Percentiles rank a stretch among this genome's conserved stretches.
Evolutionary conservation across 176 grass and related monocot genomes (phyloP).

Genomic region (Raddia guianensis): DNA sequence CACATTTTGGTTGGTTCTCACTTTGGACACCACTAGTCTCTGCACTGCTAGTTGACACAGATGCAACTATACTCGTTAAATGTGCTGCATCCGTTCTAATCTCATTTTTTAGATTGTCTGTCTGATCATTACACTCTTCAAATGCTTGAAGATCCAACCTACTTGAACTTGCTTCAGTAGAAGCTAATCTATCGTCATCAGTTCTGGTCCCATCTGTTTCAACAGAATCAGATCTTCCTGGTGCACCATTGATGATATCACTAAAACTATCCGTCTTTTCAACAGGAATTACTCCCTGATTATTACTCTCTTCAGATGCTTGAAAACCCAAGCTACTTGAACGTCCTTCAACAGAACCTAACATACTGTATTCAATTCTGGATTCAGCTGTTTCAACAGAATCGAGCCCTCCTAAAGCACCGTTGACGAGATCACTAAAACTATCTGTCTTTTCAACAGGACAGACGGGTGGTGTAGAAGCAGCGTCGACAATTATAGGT

Average conservation of each 20-base stretch:
- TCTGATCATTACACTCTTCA: slow-evolving; percentile 28
- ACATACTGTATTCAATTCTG: slow-evolving; percentile 40
- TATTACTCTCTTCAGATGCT: slow-evolving; percentile 38
- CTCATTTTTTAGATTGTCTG: slow-evolving; percentile 1
- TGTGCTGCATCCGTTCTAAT: background rate
- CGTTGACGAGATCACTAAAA: slow-evolving; percentile 57
- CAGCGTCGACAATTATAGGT: slow-evolving; percentile 22
- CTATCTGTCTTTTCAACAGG: slow-evolving; percentile 59
- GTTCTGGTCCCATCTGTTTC: slow-evolving; percentile 42
- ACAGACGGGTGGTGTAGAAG: slow-evolving; percentile 39
- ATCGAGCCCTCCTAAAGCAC: slow-evolving; percentile 33
- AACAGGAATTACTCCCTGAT: slow-evolving; percentile 37
- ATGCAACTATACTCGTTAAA: slow-evolving; percentile 2
- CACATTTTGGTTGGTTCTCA: slow-evolving; percentile 20
- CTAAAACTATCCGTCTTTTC: slow-evolving; percentile 56
- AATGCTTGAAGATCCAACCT: slow-evolving; percentile 31
- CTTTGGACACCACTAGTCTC: slow-evolving; percentile 18
- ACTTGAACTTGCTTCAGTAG: slow-evolving; percentile 40
- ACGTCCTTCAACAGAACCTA: slow-evolving; percentile 33
- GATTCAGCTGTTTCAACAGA: slow-evolving; percentile 37
- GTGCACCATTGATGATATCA: slow-evolving; percentile 37
- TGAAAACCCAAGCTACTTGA: slow-evolving; percentile 32
- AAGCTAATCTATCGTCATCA: slow-evolving; percentile 43
- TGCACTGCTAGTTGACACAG: background rate
- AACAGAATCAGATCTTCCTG: slow-evolving; percentile 25